These are phyloP conservation scores for Earliella scabrosa DNA, from an alignment of 1,284 basidiomycete genomes.

Conservation along the genomic window DNA sequence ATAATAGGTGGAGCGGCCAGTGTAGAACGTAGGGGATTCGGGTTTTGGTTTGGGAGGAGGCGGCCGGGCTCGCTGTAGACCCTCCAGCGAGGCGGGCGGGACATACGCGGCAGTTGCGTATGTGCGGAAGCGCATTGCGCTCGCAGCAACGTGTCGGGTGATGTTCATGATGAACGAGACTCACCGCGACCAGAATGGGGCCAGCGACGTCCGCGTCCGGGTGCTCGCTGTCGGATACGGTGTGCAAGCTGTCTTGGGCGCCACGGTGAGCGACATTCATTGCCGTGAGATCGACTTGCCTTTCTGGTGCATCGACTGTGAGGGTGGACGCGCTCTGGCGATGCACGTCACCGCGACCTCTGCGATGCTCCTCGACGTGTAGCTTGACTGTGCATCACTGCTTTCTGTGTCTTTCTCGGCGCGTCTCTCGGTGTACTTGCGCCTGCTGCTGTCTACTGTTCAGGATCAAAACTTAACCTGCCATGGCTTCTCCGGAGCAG, in stretches of 20 bases:
- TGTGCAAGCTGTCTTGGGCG: conserved; percentile 13
- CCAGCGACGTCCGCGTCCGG: conserved; percentile 11
- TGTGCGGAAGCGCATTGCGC: conserved; percentile 20
- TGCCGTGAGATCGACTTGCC: conserved; percentile 25
- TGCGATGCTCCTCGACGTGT: conserved; percentile 10
- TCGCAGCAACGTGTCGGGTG: conserved; percentile 15
- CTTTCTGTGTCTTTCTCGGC: conserved; percentile 7
- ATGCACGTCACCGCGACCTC: not conserved
- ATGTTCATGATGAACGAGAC: conserved; percentile 24
- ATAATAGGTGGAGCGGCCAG: conserved; percentile 80
- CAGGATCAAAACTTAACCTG: not conserved
- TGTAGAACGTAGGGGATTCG: conserved; percentile 82
- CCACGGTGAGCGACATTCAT: not conserved
- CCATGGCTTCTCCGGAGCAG: conserved; percentile 45
- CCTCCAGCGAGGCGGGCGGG: conserved; percentile 36
- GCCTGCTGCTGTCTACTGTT: no score
- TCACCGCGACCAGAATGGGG: conserved; percentile 1
- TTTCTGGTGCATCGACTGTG: not conserved
- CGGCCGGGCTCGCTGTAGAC: conserved; percentile 29
- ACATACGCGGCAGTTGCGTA: conserved; percentile 36
- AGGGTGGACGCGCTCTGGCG: conserved; percentile 12
- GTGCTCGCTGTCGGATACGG: conserved; percentile 23
- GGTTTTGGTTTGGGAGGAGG: conserved; percentile 39
- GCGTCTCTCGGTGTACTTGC: conserved; percentile 14
- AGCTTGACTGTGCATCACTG: conserved; percentile 5